A percentile compares a stretch with the other conserved stretches of the same genome.
Evolutionary conservation across 495 filamentous ascomycete genomes (phyloP).

Genomic region (Hypoxylon rickii): DNA sequence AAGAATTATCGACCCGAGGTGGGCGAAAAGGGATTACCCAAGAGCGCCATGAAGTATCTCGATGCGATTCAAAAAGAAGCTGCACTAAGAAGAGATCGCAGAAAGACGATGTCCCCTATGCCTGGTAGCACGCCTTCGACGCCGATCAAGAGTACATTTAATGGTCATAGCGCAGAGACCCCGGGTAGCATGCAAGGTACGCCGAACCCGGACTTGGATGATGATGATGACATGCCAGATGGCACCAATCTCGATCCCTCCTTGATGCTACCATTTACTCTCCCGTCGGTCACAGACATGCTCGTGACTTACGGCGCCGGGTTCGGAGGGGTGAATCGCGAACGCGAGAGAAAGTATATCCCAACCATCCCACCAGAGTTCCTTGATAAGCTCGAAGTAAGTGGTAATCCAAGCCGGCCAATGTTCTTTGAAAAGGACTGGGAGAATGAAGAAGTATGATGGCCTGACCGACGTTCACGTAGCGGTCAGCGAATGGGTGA

Average conservation of each 20-base stretch:
- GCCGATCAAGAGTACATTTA: slow-evolving; percentile 41
- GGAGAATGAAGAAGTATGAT: slow-evolving; percentile 55
- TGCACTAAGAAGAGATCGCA: slow-evolving; percentile 58
- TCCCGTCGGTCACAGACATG: slow-evolving; percentile 98
- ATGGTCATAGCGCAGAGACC: slow-evolving; percentile 41
- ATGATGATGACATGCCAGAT: slow-evolving; percentile 66
- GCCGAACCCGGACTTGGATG: slow-evolving; percentile 44
- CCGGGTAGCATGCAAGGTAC: slow-evolving; percentile 37
- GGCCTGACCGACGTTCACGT: slow-evolving; percentile 13
- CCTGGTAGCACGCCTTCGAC: slow-evolving; percentile 46
- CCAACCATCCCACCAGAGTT: slow-evolving; percentile 95
- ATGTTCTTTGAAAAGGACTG: slow-evolving; percentile 55
- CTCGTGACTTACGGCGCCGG: slow-evolving; percentile 92
- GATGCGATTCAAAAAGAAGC: slow-evolving; percentile 76
- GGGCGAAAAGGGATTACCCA: slow-evolving; percentile 87
- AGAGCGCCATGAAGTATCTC: slow-evolving; percentile 84
- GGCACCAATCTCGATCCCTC: slow-evolving; percentile 84
- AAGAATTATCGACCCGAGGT: slow-evolving; percentile 95
- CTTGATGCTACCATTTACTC: slow-evolving; percentile 88
- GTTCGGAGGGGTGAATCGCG: slow-evolving; percentile 88
- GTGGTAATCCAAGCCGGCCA: slow-evolving; percentile 37
- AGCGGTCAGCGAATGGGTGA: slow-evolving; percentile 20
- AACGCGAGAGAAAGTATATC: slow-evolving; percentile 94
- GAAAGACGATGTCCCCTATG: slow-evolving; percentile 43
- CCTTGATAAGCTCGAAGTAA: slow-evolving; percentile 81